Base-by-base conservation (phyloP, 305 asterid species). In the Fraxinus latifolia region DNA sequence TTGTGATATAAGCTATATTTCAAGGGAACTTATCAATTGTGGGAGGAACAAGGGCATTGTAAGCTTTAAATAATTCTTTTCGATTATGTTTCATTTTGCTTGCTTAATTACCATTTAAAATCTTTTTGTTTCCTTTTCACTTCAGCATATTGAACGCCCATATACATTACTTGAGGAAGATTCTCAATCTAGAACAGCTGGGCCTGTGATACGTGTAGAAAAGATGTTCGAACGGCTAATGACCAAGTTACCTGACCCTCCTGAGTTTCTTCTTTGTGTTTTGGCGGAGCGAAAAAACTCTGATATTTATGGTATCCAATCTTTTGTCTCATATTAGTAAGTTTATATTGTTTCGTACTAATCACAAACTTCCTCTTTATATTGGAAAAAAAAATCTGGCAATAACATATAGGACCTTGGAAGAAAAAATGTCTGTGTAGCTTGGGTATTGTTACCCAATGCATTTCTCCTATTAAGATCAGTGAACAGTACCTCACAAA, bases 21-120 rank as follows among this genome's bases (percentile, higher is more conserved):
- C 97, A 9, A 87, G 96, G 84, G 98, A 93, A 89, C 97, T 96
- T 84, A 94, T 96, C 83, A 87, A 84, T 83, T 92, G 92, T 81
- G 99, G 93, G 85, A 92, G 89, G 92, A 92, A 76, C 86, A 94
- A 89, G 88, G 99, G 98, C 91, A 90, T 93, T 86, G 99, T 94
- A 93, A 77, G 98, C 82, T 84, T 76, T 79, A 44, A 34, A 81
- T 74, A 81, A 70, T 82, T 39, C 33, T 82, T 82, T 78, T 73
- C 4, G 12, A 7, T 78, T 67, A 82, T 55, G 31, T 55, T 2
- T 76, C 11, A 55, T 77, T 77, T 79, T 77, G 81, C 39, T 74
- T 31, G 31, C 11, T 60, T 55, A 60, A 77, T 44, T 73, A 84
- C 79, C 82, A 11, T 78, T 78, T 78, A 55, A 62, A 32, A 65